These are phyloP conservation scores for Auricularia heimuer DNA, from an alignment of 768 basidiomycete species.

Conservation along the genomic window DNA sequence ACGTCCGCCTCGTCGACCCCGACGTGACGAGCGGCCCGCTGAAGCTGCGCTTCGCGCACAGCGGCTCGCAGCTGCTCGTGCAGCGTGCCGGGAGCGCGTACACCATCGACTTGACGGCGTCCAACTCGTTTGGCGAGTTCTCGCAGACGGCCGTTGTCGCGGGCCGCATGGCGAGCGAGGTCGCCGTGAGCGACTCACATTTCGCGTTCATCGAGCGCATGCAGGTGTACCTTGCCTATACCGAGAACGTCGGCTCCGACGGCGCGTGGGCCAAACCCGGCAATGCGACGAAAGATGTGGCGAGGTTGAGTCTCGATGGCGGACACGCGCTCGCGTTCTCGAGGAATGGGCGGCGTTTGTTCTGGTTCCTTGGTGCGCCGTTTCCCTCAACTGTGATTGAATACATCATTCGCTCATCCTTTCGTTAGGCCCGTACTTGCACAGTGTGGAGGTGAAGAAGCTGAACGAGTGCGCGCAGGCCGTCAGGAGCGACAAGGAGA, in stretches of 20 bases:
- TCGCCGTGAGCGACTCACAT: constrained; percentile 30
- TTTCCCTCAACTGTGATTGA: neutral
- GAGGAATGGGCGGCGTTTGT: constrained; percentile 50
- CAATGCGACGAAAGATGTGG: constrained; percentile 51
- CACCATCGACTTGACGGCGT: constrained; percentile 19
- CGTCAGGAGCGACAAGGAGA: constrained; percentile 38
- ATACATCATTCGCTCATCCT: neutral
- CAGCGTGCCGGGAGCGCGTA: constrained; percentile 45
- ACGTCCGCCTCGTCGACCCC: constrained; percentile 41
- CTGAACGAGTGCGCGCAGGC: constrained; percentile 38
- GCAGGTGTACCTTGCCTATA: constrained; percentile 51
- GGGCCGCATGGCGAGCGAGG: constrained; percentile 49
- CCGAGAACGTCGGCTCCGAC: constrained; percentile 23
- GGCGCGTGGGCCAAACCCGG: constrained; percentile 62
- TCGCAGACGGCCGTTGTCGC: constrained; percentile 37
- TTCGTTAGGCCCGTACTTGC: constrained; percentile 49
- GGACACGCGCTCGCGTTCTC: constrained; percentile 62
- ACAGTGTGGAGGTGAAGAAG: constrained; percentile 47
- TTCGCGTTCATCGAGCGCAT: constrained; percentile 63
- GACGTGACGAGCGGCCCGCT: constrained; percentile 37
- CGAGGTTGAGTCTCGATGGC: constrained; percentile 59
- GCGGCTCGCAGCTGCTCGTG: constrained; percentile 39
- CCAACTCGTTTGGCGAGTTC: constrained; percentile 17
- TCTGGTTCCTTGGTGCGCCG: constrained; percentile 62
- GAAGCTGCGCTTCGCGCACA: constrained; percentile 48